A percentile compares a stretch with the other conserved stretches of the same genome.
These are phyloP conservation scores for Melastoma malabathricum DNA, from an alignment of 345 rosid species.

Conservation along the genomic window DNA sequence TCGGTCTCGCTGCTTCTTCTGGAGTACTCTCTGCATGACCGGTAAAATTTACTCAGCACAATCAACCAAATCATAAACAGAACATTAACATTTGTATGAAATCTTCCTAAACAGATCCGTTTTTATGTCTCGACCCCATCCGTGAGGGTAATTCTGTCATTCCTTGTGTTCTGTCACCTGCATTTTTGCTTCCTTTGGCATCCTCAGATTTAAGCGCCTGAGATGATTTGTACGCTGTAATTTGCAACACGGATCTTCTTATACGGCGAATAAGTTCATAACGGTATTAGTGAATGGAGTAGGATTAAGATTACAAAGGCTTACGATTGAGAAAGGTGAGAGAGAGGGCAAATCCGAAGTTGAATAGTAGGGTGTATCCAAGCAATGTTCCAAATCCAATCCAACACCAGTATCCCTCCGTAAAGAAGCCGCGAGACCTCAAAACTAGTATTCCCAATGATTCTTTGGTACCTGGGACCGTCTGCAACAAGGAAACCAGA, in stretches of 20 bases:
- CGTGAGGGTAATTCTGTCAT: constrained; percentile 15
- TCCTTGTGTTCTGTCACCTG: constrained; percentile 12
- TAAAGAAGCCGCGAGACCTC: constrained; percentile 25
- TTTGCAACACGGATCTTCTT: not conserved
- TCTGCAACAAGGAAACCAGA: not conserved
- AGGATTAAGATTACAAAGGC: constrained; percentile 10
- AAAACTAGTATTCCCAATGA: constrained; percentile 33
- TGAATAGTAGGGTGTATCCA: constrained; percentile 28
- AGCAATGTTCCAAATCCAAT: constrained; percentile 26
- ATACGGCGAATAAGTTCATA: too few relatives aligned
- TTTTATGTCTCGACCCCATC: constrained; percentile 10
- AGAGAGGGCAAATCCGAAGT: constrained; percentile 19
- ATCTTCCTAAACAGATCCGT: constrained; percentile 11
- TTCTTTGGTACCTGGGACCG: constrained; percentile 7
- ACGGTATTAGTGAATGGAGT: not conserved
- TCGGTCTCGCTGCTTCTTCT: not conserved
- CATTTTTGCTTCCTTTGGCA: constrained; percentile 14
- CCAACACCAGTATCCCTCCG: constrained; percentile 42
- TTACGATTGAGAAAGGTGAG: constrained; percentile 28
- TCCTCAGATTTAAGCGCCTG: constrained; percentile 35
- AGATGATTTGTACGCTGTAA: constrained; percentile 48
- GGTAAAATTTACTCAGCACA: not conserved
- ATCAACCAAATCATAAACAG: not conserved
- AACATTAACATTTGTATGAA: not conserved
- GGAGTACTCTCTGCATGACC: constrained; percentile 4